Conservation (phyloP, 805 yeast genomes). For the Candida glaebosa region DNA sequence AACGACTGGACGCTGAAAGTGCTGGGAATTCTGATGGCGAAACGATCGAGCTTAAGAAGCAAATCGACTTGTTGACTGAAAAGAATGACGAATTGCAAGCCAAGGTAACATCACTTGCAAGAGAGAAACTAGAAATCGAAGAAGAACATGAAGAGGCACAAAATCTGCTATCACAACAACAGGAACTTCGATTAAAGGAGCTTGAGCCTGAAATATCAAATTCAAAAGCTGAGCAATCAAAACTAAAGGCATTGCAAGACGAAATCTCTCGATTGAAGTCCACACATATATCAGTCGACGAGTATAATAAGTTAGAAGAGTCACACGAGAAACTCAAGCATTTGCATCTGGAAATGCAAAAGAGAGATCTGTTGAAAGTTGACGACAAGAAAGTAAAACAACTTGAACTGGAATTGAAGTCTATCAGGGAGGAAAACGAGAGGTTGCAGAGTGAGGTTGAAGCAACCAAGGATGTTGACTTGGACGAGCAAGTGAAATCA, state of each 20-base stretch:
- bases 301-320: neutral
- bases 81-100: neutral
- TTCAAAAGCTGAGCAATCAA: neutral
- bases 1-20: neutral
- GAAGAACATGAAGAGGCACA: neutral
- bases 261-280: constrained; percentile 10
- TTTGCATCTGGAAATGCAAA: neutral
- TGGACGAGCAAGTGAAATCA: neutral
- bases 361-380: neutral
- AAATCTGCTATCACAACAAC: constrained; percentile 4
- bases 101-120: neutral
- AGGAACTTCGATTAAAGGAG: constrained; percentile 10
- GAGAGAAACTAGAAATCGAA: too few relatives aligned
- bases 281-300: neutral
- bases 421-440: constrained; percentile 1
- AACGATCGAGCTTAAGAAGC: neutral
- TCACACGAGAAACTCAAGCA: neutral
- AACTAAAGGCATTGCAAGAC: neutral
- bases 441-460: constrained; percentile 11
- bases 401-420: neutral
- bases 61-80: neutral
- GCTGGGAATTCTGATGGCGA: neutral
- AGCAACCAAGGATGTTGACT: constrained; percentile 4
- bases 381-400: neutral
- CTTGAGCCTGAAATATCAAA: too few relatives aligned